Evolutionary conservation across 2,329 filamentous ascomycete genomes (phyloP).

Genomic region (Nemania sp.): DNA sequence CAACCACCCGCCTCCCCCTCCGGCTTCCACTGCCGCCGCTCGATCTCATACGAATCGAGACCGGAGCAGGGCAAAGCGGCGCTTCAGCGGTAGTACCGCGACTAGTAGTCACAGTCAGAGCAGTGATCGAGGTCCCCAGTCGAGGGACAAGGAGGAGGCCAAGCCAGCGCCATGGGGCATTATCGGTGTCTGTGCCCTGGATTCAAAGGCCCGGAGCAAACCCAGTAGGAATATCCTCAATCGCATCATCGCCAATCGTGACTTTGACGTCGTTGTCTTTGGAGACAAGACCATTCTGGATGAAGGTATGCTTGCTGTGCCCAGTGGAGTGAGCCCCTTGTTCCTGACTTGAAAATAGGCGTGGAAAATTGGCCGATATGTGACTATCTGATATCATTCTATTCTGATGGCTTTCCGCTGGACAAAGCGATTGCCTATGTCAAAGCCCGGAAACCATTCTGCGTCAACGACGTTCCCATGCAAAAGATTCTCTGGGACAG

Average conservation of each 20-base stretch:
- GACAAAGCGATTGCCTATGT: conserved; percentile 98
- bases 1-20: conserved; percentile 34
- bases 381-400: conserved; percentile 97
- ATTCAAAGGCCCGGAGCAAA: conserved; percentile 95
- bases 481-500: conserved; percentile 97
- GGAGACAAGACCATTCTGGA: conserved; percentile 98
- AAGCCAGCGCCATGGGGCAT: conserved; percentile 66
- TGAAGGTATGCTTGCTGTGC: conserved; percentile 62
- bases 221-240: conserved; percentile 96
- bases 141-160: conserved; percentile 62
- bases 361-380: conserved; percentile 48
- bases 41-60: conserved; percentile 58
- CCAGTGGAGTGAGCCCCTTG: neutral
- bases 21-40: conserved; percentile 38
- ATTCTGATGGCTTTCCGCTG: conserved; percentile 94
- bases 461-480: conserved; percentile 97
- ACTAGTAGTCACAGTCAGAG: conserved; percentile 81
- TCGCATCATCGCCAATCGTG: conserved; percentile 82
- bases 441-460: conserved; percentile 90
- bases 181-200: conserved; percentile 93
- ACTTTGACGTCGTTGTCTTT: conserved; percentile 97
- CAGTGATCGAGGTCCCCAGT: conserved; percentile 64
- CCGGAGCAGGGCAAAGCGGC: conserved; percentile 71
- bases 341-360: conserved; percentile 44
- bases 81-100: conserved; percentile 81